Conservation (phyloP, 306 rosid genomes). For the Inga laurina region DNA sequence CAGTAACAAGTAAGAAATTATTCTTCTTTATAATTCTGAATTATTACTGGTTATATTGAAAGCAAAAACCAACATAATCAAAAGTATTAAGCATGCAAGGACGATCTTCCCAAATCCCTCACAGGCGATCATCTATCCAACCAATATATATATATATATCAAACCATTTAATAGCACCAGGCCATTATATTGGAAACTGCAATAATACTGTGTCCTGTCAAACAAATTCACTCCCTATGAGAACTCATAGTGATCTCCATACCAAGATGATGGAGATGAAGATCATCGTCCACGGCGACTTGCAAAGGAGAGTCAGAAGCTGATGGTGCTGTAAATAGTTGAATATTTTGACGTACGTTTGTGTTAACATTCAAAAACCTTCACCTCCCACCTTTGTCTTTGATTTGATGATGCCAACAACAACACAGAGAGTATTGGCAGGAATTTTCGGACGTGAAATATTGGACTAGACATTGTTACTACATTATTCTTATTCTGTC, state of each 20-base stretch:
- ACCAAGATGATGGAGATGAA: neutral
- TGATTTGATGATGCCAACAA: neutral
- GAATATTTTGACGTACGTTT: neutral
- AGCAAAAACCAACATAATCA: neutral
- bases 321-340: neutral
- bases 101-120: neutral
- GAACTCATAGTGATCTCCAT: neutral
- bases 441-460: neutral
- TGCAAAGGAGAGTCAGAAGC: neutral
- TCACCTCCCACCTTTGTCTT: neutral
- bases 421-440: neutral
- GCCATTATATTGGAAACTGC: neutral
- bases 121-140: too few relatives aligned
- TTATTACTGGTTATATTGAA: neutral
- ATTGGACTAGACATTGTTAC: neutral
- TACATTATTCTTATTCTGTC: neutral
- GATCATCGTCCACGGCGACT: neutral
- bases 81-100: neutral
- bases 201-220: neutral
- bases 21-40: neutral
- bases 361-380: neutral
- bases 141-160: neutral
- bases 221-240: neutral
- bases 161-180: neutral
- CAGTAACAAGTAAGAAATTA: neutral